Evolutionary conservation across 2,329 filamentous ascomycete species (phyloP), one percentile per base, ranked within the genome.

Genomic region (Colletotrichum truncatum): DNA sequence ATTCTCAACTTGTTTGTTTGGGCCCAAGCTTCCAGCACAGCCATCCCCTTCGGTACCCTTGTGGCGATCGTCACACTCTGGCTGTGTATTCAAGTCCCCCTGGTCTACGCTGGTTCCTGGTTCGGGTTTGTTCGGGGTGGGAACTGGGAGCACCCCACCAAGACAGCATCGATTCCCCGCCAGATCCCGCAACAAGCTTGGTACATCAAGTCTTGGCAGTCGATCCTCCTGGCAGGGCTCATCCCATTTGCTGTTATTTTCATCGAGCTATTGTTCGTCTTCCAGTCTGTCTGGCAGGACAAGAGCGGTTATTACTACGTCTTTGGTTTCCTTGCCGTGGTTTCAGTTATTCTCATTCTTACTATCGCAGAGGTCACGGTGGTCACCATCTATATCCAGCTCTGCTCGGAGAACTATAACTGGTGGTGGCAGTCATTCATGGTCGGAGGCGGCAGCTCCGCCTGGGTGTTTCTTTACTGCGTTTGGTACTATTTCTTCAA

Each of bases 361-460:
- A 93, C 92, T 1, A 88, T 97, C 28, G 88, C 93, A 70, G 92
- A 96, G 79, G 92, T 94, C 54, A 94, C 92, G 1, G 87, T 97
- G 21, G 93, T 97, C 64, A 89, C 90, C 2, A 91, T 93, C 14
- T 97, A 97, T 77, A 86, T 92, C 49, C 91, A 93, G 78, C 87
- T 97, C 16, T 95, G 93, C 79, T 85, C 88, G 2, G 93, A 97
- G 85, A 94, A 97, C 77, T 91, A 96, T 78, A 87, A 93, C 75
- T 97, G 93, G 93, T 96, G 92, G 92, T 97, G 93, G 93, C 91
- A 93, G 76, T 93, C 91, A 54, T 96, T 97, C 80, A 79, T 93
- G 51, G 87, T 94, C 8, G 93, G 93, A 45, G 91, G 90, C 49
- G 88, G 90, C 70, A 93, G 90, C 70, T 87, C 91, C 6, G 77